A percentile compares a stretch with the other conserved stretches of the same genome.
Evolutionary conservation across 352 stramenopile genomes (phyloP).

Genomic region (Phytophthora multivora): DNA sequence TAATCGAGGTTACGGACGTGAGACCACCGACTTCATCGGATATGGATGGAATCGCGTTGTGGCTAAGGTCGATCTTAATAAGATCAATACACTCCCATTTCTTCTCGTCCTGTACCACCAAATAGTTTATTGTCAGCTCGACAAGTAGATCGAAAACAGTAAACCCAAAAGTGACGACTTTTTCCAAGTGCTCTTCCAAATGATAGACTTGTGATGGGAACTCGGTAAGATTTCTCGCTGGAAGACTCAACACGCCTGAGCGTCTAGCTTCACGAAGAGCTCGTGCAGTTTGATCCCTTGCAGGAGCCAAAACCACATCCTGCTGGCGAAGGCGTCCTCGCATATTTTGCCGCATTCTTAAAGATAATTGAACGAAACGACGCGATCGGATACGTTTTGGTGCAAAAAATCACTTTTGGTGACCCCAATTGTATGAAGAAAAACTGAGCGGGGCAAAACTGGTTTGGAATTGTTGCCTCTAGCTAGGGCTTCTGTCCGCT

Average conservation of each 20-base stretch:
- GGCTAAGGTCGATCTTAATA: slow-evolving; percentile 81
- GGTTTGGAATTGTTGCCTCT: slow-evolving; percentile 10
- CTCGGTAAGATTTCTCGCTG: slow-evolving; percentile 52
- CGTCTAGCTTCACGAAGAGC: slow-evolving; percentile 70
- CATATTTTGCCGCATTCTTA: slow-evolving; percentile 16
- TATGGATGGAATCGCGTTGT: slow-evolving; percentile 70
- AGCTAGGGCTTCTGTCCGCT: slow-evolving; percentile 35
- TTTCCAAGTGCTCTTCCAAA: slow-evolving; percentile 80
- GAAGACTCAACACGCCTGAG: slow-evolving; percentile 64
- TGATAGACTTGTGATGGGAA: slow-evolving; percentile 79
- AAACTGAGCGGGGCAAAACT: slow-evolving; percentile 2
- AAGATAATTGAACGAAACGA: slow-evolving; percentile 16
- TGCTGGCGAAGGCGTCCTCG: slow-evolving; percentile 39
- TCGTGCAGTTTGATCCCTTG: slow-evolving; percentile 54
- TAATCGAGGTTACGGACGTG: slow-evolving; percentile 60
- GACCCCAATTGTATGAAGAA: no score
- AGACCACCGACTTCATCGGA: slow-evolving; percentile 59
- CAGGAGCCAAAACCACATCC: slow-evolving; percentile 63
- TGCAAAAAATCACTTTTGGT: background rate
- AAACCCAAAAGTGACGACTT: slow-evolving; percentile 20
- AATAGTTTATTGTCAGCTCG: background rate
- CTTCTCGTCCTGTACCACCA: slow-evolving; percentile 64
- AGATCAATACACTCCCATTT: slow-evolving; percentile 87
- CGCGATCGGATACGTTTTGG: slow-evolving; percentile 6
- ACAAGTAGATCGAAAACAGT: background rate